These are phyloP conservation scores for Russula sp. DNA, from an alignment of 768 basidiomycete genomes.

Conservation along the genomic window DNA sequence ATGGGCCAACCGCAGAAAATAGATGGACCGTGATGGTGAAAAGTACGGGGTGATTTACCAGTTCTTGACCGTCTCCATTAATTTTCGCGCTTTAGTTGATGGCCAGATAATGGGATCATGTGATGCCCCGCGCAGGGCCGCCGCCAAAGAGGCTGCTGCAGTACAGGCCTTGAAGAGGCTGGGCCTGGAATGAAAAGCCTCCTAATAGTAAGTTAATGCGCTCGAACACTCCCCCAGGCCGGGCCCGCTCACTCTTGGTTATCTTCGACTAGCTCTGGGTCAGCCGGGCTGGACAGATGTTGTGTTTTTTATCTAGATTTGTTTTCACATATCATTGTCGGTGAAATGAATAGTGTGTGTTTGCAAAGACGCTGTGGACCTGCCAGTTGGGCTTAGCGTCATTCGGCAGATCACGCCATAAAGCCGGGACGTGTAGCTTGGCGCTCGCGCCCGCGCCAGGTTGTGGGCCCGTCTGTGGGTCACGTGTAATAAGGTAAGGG, in stretches of 20 bases:
- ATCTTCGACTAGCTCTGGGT: background rate
- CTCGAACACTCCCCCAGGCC: background rate
- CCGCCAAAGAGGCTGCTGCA: conserved; percentile 32
- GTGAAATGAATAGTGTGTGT: background rate
- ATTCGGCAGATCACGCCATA: conserved; percentile 3
- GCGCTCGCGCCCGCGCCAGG: conserved; percentile 14
- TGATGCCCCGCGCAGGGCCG: conserved; percentile 35
- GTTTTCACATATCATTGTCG: background rate
- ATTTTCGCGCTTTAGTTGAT: background rate
- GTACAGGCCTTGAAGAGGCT: conserved; percentile 24
- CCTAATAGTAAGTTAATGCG: background rate
- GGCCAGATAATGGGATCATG: conserved; percentile 38
- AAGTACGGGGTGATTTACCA: conserved; percentile 22
- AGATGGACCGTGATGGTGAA: conserved; percentile 13
- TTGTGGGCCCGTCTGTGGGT: background rate
- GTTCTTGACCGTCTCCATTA: background rate
- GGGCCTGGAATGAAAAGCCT: conserved; percentile 3
- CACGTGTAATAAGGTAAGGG: background rate
- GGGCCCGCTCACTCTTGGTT: background rate
- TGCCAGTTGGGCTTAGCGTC: background rate
- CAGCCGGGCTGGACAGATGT: background rate
- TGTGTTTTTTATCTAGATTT: background rate
- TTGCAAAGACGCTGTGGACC: background rate
- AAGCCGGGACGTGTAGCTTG: conserved; percentile 4
- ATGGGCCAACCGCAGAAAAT: conserved; percentile 3